Base-by-base conservation (phyloP, 2,329 filamentous ascomycete genomes). In the Aspergillus thermomutatus region DNA sequence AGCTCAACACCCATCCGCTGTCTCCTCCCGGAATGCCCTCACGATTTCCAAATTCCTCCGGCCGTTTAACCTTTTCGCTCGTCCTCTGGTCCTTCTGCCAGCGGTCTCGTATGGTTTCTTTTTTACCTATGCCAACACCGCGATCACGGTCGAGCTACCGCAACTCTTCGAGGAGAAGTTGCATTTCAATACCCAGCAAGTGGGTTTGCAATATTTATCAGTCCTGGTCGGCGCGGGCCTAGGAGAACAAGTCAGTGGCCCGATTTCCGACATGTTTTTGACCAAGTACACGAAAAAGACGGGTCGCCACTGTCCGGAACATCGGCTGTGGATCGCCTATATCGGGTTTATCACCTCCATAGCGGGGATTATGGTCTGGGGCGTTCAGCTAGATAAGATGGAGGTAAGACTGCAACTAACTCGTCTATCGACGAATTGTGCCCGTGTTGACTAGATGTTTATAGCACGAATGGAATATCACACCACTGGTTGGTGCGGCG, bases 111-210 rank as follows among this genome's bases (percentile, higher is more conserved):
- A 87, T 64, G 69, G 81, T 3, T 83, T 87, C 76, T 72, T 83
- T 9, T 87, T 87, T 67, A 72, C 81, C 3, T 86, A 82, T 65
- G 76, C 70, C 34, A 79, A 74, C 41, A 79, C 85, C 9, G 71
- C 85, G 60, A 71, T 80, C 53, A 82, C 82, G 0, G 79, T 87
- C 26, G 83, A 86, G 62, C 81, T 87, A 3, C 84, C 84, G 0
- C 82, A 85, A 56, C 74, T 87, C 1, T 83, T 85, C 59, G 75
- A 78, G 5, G 69, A 76, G 34, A 81, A 81, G 57, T 87, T 84
- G 55, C 77, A 77, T 14, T 80, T 87, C 72, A 81, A 83, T 64
- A 69, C 81, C 0, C 78, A 86, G 66, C 79, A 85, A 57, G 74
- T 86, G 6, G 84, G 84, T 0, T 75, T 87, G 1, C 83, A 86